Percentiles rank a stretch among this genome's conserved stretches.
Conservation (phyloP, 1,284 basidiomycete species). For the Cryptococcus neoformans region DNA sequence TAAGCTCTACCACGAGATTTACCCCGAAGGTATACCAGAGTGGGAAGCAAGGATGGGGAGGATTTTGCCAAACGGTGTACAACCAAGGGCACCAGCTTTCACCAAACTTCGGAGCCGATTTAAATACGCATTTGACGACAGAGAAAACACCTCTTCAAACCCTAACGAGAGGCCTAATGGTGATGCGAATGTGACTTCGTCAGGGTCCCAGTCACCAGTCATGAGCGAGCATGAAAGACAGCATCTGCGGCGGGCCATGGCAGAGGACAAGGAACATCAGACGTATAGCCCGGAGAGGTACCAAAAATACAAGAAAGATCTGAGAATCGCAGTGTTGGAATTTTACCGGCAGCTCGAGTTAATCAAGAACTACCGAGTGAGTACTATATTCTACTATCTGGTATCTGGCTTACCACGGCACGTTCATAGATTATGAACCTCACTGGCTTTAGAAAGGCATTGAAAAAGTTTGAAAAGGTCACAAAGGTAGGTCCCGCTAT, state of each 20-base stretch:
- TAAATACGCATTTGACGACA: conserved; percentile 1
- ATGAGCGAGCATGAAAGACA: conserved; percentile 11
- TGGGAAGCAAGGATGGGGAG: conserved; percentile 42
- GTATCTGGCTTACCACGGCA: not conserved
- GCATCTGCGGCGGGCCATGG: conserved; percentile 24
- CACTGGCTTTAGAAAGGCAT: conserved; percentile 82
- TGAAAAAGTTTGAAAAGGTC: conserved; percentile 92
- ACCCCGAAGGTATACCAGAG: conserved; percentile 37
- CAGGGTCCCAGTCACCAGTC: conserved; percentile 5
- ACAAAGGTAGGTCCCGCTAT: conserved; percentile 57
- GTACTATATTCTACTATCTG: conserved; percentile 53
- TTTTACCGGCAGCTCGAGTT: conserved; percentile 76
- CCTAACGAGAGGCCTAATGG: not conserved
- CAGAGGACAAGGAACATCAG: conserved; percentile 31
- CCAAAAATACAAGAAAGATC: conserved; percentile 71
- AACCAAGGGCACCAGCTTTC: conserved; percentile 1
- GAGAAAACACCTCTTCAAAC: not conserved
- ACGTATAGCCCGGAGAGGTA: conserved; percentile 72
- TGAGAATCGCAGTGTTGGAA: conserved; percentile 75
- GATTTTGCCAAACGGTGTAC: conserved; percentile 17
- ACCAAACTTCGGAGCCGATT: conserved; percentile 18
- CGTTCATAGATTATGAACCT: conserved; percentile 69
- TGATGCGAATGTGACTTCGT: not conserved
- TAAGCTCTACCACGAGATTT: conserved; percentile 60
- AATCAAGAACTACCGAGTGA: conserved; percentile 79